Evolutionary conservation across 2,329 filamentous ascomycete genomes (phyloP).

Genomic region (Aureobasidium sp.): DNA sequence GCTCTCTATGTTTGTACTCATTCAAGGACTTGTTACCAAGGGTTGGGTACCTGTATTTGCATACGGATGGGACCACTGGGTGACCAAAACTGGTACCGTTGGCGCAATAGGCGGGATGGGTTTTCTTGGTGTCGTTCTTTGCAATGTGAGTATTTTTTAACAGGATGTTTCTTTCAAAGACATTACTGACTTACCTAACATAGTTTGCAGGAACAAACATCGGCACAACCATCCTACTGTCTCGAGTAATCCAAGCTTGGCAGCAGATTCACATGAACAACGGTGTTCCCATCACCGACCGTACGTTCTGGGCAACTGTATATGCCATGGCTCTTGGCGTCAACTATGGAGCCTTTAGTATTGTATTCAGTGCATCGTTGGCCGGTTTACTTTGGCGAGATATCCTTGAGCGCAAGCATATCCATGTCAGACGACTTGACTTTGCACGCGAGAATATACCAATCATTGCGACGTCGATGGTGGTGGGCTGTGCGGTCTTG

Average conservation of each 20-base stretch:
- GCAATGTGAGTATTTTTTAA: slow-evolving; percentile 51
- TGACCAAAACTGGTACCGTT: slow-evolving; percentile 58
- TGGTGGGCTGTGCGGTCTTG: slow-evolving; percentile 53
- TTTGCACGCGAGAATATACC: slow-evolving; percentile 63
- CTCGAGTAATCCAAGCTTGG: slow-evolving; percentile 63
- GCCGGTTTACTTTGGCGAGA: slow-evolving; percentile 67
- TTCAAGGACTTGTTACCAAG: slow-evolving; percentile 63
- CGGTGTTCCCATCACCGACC: slow-evolving; percentile 46
- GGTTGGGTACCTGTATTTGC: slow-evolving; percentile 69
- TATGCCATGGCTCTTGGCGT: slow-evolving; percentile 68
- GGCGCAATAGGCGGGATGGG: slow-evolving; percentile 65
- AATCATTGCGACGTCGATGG: slow-evolving; percentile 63
- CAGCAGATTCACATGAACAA: slow-evolving; percentile 47
- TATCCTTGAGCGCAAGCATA: slow-evolving; percentile 60
- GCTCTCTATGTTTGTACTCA: slow-evolving; percentile 66
- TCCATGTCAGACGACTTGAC: slow-evolving; percentile 53
- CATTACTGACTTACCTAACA: slow-evolving; percentile 16
- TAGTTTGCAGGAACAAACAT: slow-evolving; percentile 73
- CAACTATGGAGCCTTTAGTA: slow-evolving; percentile 67
- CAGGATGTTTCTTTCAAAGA: neutral
- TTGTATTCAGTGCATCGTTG: slow-evolving; percentile 62
- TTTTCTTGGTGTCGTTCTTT: slow-evolving; percentile 61
- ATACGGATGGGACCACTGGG: slow-evolving; percentile 66
- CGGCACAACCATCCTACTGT: slow-evolving; percentile 65
- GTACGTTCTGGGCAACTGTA: slow-evolving; percentile 65